Base-by-base conservation (phyloP, 176 grass and related monocot species). In the Miscanthus lutarioriparius region DNA sequence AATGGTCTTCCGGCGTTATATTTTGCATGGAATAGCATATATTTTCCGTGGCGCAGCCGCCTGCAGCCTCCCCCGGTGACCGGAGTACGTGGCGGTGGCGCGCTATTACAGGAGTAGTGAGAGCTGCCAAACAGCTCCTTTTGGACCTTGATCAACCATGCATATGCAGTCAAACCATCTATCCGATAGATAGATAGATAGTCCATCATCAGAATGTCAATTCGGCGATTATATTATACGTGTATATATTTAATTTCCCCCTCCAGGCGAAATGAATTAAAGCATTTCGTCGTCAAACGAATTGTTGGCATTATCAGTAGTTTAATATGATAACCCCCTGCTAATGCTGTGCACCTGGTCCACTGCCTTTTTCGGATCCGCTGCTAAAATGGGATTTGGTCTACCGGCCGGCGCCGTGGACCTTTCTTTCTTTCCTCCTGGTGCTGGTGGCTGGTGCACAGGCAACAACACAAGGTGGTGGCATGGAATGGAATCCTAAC, bases 361-460 rank as follows among this genome's bases (percentile, higher is more conserved):
- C 51, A 78, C 51, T 40, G 40, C 67, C n/a, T 61, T 86, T 79
- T 83, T 33, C 3, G 1, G 6, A 25, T 37, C 30, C 3, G 43
- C 78, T 38, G 70, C 79, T 69, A 71, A 89, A 89, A 77, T 82
- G 78, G 88, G 83, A 85, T 81, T 77, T 72, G 83, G 88, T 85
- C 83, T 71, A 82, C 40, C 12, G 23, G 10, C 70, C 40, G 40
- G 40, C 5, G 56, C 40, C 22, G 71, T 64, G 78, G 38, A 80
- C 77, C 39, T 63, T 85, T 71, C 77, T 81, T 49, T n/a, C 26
- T 7, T 5, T 48, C 0, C 22, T 23, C 3, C 56, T 11, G 22
- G 54, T n/a, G 54, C 54, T n/a, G 54, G 53, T 56, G 53, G 54
- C 22, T 59, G 54, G 56, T 53, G 17, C 49, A 20, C 15, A n/a